Base-by-base conservation (phyloP, 768 basidiomycete species). In the Leccinum disarticulatum region DNA sequence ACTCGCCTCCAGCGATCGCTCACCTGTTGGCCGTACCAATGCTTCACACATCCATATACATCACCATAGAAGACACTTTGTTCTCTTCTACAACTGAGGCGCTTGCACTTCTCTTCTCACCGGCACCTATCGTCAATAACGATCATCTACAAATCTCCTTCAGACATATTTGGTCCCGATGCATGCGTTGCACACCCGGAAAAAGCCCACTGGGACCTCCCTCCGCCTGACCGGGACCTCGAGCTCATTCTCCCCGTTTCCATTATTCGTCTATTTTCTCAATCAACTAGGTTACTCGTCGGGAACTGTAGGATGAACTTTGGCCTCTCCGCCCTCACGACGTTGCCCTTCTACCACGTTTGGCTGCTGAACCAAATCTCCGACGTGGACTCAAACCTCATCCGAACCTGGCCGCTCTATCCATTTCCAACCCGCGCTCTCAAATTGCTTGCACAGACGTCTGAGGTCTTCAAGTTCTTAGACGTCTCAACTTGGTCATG, bases 391-490 rank as follows among this genome's bases (percentile, higher is more conserved):
- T 61, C 61, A 5, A 55, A 67, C 62, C 13, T 74, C 47, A 74
- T 81, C 41, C 77, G 81, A 51, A 79, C 79, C 49, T 65, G 82
- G 71, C 69, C 76, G 33, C 67, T 83, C 28, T 80, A 79, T 48
- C 72, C 84, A 11, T 76, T 82, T 75, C 66, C 77, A 27, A 67
- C 77, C 0, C 58, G 33, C 3, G 73, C 77, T 19, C 73, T 77
- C 47, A 76, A 81, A 66, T 70, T 85, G 1, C 72, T 86, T 1
- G 78, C 71, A 0, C 84, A 85, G 69, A 77, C 77, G 0, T 66
- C 73, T 6, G 79, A 80, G 61, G 83, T 28, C 67, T 79, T 8
- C 59, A 71, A 4, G 68, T 74, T 14, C 73, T 86, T 6, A 71
- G 66, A n/a, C 65, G 68, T 15, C 81, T 84, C 25, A 25, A 25